Evolutionary conservation across 2,329 filamentous ascomycete species (phyloP), one percentile per base, ranked within the genome.

Genomic region (Fusarium miscanthi): DNA sequence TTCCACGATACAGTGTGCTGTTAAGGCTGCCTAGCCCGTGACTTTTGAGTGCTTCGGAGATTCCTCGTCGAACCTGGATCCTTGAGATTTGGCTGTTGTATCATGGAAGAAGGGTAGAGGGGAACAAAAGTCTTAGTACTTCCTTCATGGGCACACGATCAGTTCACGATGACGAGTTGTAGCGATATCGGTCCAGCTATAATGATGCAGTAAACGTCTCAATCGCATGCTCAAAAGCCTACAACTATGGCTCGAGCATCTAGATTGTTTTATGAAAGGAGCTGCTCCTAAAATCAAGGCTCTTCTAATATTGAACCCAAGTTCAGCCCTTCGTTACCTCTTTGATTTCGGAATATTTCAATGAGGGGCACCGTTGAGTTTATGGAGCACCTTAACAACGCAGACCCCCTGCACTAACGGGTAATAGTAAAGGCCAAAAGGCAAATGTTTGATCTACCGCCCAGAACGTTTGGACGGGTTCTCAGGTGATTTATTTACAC

Each of bases 371-470:
- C 45, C 37, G 59, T 63, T 56, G 52, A 59, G 64, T 25, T 58
- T 43, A 57, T 62, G 68, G 63, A 65, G 63, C 42, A 58, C 12
- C 25, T 25, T 30, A 33, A 46, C 54, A 33, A 53, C 41, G 37
- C 41, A 71, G 33, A n/a, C 38, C 61, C 38, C 66, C 43, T 70
- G 19, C 33, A 33, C 57, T 67, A 56, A 59, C 48, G 37, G 38
- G 37, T 31, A 61, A 10, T 38, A 31, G 40, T 48, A 62, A 56
- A 46, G 53, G 30, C 40, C 14, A 33, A 41, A 53, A 56, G 51
- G 33, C 51, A 62, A 56, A 54, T 58, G 19, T 25, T 46, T 40
- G 59, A 46, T 38, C 42, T 45, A 37, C 33, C 23, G 25, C 25
- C n/a, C 40, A 43, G 25, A 58, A 62, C 14, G 27, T 40, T 42